Base-by-base conservation (phyloP, 2,329 filamentous ascomycete species). In the Aspergillus awamori region DNA sequence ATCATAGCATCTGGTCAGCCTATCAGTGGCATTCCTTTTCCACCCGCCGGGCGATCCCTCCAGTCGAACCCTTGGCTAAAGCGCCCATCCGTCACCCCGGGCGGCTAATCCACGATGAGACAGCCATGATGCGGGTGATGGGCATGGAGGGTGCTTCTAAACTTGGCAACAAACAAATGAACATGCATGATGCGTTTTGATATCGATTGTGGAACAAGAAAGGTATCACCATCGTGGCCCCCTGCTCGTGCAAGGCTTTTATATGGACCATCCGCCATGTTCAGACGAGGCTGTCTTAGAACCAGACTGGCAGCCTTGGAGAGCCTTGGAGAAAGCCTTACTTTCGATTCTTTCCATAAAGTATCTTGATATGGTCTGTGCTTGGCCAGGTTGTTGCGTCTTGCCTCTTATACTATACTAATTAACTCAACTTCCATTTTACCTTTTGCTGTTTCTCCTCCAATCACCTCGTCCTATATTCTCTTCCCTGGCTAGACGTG, bases 131-230 rank as follows among this genome's bases (percentile, higher is more conserved):
- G 33, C 33, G 33, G 33, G 17, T 41, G 33, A 53, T 33, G 36
- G n/a, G n/a, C 30, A 38, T 43, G 15, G 24, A 4, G 53, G 11
- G 22, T 60, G 52, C 45, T 62, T 59, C 60, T 62, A 62, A 59
- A 59, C 57, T 59, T 62, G 57, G 57, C 36, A 47, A 57, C 48
- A 45, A 8, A 15, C 36, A 38, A 33, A 26, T 43, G 39, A 13
- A 15, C 30, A 45, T 59, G 57, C 52, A 53, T 53, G 33, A 53
- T 51, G 52, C 45, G 20, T 17, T 41, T 39, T 20, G 28, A n/a
- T 38, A 38, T 36, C 33, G 33, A 36, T 49, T 33, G 20, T 45
- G 41, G 26, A 22, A 53, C 45, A 56, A 59, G 36, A 55, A 59
- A 30, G 36, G 43, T 26, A 55, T 22, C 57, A 54, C 47, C 39